Conservation (phyloP, 192 early-diverging fungal genomes). For the Gaertneriomyces semiglobifer region DNA sequence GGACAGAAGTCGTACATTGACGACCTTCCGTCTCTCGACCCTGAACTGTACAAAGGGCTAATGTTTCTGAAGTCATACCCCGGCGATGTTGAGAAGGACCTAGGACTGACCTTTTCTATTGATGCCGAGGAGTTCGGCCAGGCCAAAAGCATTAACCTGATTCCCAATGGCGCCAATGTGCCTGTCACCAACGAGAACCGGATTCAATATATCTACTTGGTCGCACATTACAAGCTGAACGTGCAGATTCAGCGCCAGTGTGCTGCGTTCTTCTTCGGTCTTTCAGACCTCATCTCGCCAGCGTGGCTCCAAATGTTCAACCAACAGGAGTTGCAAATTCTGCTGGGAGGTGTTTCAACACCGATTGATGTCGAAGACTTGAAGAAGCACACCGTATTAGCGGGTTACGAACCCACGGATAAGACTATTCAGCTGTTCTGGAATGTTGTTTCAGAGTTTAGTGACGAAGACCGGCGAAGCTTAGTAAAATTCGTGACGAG, state of each 20-base stretch:
- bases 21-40: constrained; percentile 50
- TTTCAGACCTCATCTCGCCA: constrained; percentile 80
- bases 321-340: constrained; percentile 83
- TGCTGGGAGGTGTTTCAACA: constrained; percentile 71
- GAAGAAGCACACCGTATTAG: constrained; percentile 68
- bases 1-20: constrained; percentile 48
- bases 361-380: constrained; percentile 79
- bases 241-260: constrained; percentile 72
- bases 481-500: constrained; percentile 90
- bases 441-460: constrained; percentile 59
- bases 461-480: constrained; percentile 55
- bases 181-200: constrained; percentile 84
- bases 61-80: constrained; percentile 49
- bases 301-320: constrained; percentile 93
- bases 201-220: constrained; percentile 79
- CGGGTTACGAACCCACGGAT: constrained; percentile 66
- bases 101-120: constrained; percentile 44
- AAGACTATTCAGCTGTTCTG: constrained; percentile 77
- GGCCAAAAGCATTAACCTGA: constrained; percentile 58
- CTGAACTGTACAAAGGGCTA: constrained; percentile 46
- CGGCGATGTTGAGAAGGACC: constrained; percentile 45
- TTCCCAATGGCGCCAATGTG: constrained; percentile 70
- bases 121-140: constrained; percentile 37
- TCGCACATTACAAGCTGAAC: constrained; percentile 88
- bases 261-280: constrained; percentile 77